Percentiles rank a stretch among this genome's conserved stretches.
Conservation (phyloP, 192 early-diverging fungal species). For the Phlyctochytrium bullatum region DNA sequence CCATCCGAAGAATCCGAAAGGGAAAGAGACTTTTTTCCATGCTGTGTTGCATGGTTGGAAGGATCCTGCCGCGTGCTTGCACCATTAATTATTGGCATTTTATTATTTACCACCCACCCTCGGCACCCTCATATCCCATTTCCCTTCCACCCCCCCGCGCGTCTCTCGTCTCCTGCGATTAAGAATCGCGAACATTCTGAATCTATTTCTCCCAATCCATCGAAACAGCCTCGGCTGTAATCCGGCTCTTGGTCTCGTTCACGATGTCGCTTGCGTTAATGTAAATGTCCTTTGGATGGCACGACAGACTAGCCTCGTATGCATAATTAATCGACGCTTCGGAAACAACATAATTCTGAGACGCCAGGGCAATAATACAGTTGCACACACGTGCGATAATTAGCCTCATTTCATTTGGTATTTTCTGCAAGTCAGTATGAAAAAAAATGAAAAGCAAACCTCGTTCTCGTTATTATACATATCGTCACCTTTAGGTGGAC, state of each 20-base stretch:
- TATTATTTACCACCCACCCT: too few relatives aligned
- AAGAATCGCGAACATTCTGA: too few relatives aligned
- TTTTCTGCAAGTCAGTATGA: constrained; percentile 67
- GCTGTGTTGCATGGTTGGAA: too few relatives aligned
- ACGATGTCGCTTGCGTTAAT: constrained; percentile 20
- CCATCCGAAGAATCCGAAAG: too few relatives aligned
- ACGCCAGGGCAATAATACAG: constrained; percentile 77
- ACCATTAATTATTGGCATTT: too few relatives aligned
- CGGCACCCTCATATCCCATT: too few relatives aligned
- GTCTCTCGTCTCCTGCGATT: too few relatives aligned
- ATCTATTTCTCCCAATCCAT: constrained; percentile 1
- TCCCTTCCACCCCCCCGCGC: too few relatives aligned
- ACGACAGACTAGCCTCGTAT: constrained; percentile 76
- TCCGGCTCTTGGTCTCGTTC: constrained; percentile 7
- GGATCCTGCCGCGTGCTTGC: too few relatives aligned
- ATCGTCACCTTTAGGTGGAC: constrained; percentile 62
- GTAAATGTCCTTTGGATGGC: constrained; percentile 53
- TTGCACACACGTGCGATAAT: constrained; percentile 89
- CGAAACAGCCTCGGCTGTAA: background rate
- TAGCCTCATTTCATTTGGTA: constrained; percentile 69
- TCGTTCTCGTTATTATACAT: constrained; percentile 91
- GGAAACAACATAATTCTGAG: constrained; percentile 77
- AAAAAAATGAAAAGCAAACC: constrained; percentile 28
- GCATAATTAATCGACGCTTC: constrained; percentile 88
- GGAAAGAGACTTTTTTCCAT: too few relatives aligned